Evolutionary conservation across 202 grass and related monocot genomes (phyloP).

Genomic region (Alloteropsis angusta): DNA sequence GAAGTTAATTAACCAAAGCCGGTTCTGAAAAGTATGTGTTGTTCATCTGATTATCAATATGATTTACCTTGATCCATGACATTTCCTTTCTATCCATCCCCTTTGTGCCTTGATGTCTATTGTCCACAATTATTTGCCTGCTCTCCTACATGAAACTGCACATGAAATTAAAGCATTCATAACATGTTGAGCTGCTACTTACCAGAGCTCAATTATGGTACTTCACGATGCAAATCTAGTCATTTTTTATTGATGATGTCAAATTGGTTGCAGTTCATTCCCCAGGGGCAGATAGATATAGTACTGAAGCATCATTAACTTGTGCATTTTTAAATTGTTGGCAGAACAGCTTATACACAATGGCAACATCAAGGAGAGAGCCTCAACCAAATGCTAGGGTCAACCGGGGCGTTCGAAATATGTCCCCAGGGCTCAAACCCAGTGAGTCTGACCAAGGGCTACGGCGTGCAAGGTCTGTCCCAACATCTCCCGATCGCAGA

Average conservation of each 20-base stretch:
- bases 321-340: background rate
- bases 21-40: background rate
- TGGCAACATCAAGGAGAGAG: constrained; percentile 39
- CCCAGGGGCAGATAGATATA: background rate
- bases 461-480: constrained; percentile 28
- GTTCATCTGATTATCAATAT: background rate
- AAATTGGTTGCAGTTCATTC: background rate
- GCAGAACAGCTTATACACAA: background rate
- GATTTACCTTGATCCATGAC: background rate
- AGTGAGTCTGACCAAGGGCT: background rate
- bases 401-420: background rate
- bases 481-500: constrained; percentile 23
- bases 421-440: background rate
- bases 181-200: background rate
- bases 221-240: background rate
- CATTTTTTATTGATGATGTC: background rate
- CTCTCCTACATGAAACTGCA: background rate
- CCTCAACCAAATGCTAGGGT: background rate
- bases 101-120: background rate
- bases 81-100: background rate
- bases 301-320: background rate
- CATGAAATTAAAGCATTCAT: background rate
- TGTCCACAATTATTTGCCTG: background rate
- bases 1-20: background rate
- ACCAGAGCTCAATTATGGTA: background rate